Evolutionary conservation across 345 rosid species (phyloP).

Genomic region (Acer yangbiense): DNA sequence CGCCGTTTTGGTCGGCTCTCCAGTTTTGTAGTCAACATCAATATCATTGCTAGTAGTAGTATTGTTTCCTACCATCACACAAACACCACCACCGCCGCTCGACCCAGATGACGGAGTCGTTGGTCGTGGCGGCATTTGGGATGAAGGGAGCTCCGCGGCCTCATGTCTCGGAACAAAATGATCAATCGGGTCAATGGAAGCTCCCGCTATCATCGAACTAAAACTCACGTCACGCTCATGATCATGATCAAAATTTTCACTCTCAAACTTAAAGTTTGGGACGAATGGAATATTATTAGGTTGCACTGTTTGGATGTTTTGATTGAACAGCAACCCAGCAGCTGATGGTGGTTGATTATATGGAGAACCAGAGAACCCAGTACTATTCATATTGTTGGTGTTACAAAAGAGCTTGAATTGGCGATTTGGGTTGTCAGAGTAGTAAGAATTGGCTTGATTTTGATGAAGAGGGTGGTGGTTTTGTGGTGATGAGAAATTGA

Average conservation of each 20-base stretch:
- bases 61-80: neutral
- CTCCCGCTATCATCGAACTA: constrained; percentile 59
- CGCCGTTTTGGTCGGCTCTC: constrained; percentile 3
- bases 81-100: constrained; percentile 16
- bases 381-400: neutral
- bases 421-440: constrained; percentile 14
- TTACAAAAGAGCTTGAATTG: constrained; percentile 20
- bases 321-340: constrained; percentile 9
- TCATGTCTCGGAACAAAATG: neutral
- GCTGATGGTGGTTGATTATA: constrained; percentile 22
- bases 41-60: neutral
- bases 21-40: constrained; percentile 11
- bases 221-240: constrained; percentile 35
- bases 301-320: constrained; percentile 8
- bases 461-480: constrained; percentile 22
- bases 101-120: constrained; percentile 24
- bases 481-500: constrained; percentile 22
- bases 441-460: constrained; percentile 19
- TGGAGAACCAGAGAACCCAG: constrained; percentile 26
- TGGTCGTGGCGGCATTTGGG: constrained; percentile 40
- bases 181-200: constrained; percentile 24
- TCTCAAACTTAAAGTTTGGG: constrained; percentile 9
- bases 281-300: neutral
- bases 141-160: constrained; percentile 51
- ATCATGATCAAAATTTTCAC: neutral